Evolutionary conservation across 441 rosid genomes (phyloP).

Genomic region (Brassica balearica): DNA sequence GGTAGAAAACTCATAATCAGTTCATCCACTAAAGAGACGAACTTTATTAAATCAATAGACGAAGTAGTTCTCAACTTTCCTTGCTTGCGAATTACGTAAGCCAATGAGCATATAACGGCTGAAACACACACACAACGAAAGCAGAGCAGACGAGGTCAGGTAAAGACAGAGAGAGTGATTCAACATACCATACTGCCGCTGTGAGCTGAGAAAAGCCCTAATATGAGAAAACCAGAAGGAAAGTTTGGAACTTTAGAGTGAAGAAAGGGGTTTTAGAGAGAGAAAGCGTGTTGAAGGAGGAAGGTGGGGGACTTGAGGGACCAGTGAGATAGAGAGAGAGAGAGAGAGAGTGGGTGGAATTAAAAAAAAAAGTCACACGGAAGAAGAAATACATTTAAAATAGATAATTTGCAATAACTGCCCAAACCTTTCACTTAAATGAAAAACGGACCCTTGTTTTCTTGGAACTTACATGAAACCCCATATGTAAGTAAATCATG

Average conservation of each 20-base stretch:
- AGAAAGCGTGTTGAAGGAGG: background rate
- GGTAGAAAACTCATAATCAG: slow-evolving; percentile 5
- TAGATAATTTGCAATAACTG: background rate
- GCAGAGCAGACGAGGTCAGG: slow-evolving; percentile 7
- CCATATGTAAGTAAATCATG: background rate
- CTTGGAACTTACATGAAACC: background rate
- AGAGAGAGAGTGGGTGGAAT: background rate
- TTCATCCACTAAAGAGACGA: background rate
- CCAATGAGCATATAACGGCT: slow-evolving; percentile 6
- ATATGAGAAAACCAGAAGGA: background rate
- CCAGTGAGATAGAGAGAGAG: slow-evolving; percentile 29
- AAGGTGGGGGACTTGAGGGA: slow-evolving; percentile 37
- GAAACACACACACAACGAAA: background rate
- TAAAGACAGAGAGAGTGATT: background rate
- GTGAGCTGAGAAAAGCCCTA: slow-evolving; percentile 10
- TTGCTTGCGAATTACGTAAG: slow-evolving; percentile 40
- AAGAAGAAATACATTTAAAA: slow-evolving; percentile 16
- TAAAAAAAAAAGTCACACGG: slow-evolving; percentile 10
- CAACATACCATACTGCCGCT: slow-evolving; percentile 14
- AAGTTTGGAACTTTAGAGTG: slow-evolving; percentile 30
- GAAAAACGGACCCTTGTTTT: background rate
- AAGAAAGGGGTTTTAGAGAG: slow-evolving; percentile 30
- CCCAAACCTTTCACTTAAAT: background rate
- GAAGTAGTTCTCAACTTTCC: background rate
- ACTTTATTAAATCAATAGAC: background rate